Percentiles rank a stretch among this genome's conserved stretches.
These are phyloP conservation scores for Entonaema liquescens DNA, from an alignment of 495 filamentous ascomycete genomes.

Conservation along the genomic window DNA sequence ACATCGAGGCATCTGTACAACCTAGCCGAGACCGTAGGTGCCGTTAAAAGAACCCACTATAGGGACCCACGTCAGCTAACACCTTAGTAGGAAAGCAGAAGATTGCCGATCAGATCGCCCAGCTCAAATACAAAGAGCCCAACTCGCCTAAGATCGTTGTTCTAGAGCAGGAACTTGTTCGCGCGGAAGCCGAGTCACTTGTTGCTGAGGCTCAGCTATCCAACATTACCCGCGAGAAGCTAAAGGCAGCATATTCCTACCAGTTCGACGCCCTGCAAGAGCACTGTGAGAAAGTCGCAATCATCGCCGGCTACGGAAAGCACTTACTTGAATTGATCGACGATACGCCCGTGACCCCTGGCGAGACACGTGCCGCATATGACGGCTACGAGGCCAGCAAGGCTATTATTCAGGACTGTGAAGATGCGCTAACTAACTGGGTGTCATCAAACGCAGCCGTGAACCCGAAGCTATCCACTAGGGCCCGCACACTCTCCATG, in stretches of 20 bases:
- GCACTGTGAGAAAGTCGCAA: constrained; percentile 97
- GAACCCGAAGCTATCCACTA: constrained; percentile 81
- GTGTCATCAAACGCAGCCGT: constrained; percentile 88
- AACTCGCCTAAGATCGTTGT: constrained; percentile 97
- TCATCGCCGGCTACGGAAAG: constrained; percentile 97
- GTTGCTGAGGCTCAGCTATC: constrained; percentile 97
- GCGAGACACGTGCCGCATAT: constrained; percentile 94
- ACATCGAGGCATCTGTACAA: constrained; percentile 98
- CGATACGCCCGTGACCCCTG: constrained; percentile 95
- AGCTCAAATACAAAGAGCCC: constrained; percentile 99
- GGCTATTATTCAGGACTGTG: constrained; percentile 98
- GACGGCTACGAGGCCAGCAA: constrained; percentile 99
- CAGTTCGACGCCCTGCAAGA: constrained; percentile 98
- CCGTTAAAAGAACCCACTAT: not conserved
- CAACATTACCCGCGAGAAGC: constrained; percentile 99
- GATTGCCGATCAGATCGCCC: constrained; percentile 98
- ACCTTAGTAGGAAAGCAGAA: constrained; percentile 89
- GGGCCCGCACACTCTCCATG: constrained; percentile 85
- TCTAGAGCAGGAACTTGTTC: constrained; percentile 97
- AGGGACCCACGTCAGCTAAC: constrained; percentile 6
- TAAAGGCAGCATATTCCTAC: constrained; percentile 97
- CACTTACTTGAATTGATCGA: constrained; percentile 94
- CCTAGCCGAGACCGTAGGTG: constrained; percentile 92
- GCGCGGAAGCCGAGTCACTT: constrained; percentile 96
- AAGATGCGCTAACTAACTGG: constrained; percentile 97